Evolutionary conservation across 2,329 filamentous ascomycete species (phyloP).

Genomic region (Leptographium flavum): DNA sequence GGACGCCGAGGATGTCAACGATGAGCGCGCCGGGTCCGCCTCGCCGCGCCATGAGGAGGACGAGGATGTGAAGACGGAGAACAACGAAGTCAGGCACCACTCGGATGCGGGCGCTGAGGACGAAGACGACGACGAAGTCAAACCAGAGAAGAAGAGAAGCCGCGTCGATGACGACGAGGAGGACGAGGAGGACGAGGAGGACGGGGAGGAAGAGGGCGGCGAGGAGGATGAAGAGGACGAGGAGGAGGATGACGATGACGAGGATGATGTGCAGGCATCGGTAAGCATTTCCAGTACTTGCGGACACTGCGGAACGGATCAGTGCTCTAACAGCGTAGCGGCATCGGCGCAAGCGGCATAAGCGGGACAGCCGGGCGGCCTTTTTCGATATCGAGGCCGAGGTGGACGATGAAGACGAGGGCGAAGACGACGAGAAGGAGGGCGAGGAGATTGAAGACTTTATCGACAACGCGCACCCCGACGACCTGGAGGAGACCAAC

Average conservation of each 20-base stretch:
- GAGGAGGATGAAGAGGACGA: slow-evolving; percentile 23
- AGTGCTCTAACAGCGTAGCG: slow-evolving; percentile 24
- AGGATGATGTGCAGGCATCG: slow-evolving; percentile 30
- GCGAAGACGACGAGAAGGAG: slow-evolving; percentile 80
- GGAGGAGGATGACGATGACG: slow-evolving; percentile 27
- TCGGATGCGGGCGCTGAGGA: slow-evolving; percentile 21
- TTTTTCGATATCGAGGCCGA: slow-evolving; percentile 98
- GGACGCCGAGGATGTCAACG: slow-evolving; percentile 47
- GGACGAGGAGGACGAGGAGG: slow-evolving; percentile 22
- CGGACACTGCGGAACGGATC: too few species aligned
- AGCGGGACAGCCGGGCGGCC: slow-evolving; percentile 54
- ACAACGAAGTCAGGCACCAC: slow-evolving; percentile 1
- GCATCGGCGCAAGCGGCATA: slow-evolving; percentile 69
- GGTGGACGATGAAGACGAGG: slow-evolving; percentile 87
- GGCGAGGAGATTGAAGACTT: slow-evolving; percentile 71
- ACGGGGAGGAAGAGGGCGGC: too few species aligned
- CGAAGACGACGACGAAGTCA: slow-evolving; percentile 23
- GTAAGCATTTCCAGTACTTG: slow-evolving; percentile 10
- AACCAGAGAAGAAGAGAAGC: slow-evolving; percentile 6
- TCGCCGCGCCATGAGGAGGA: slow-evolving; percentile 12
- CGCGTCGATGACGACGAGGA: slow-evolving; percentile 4
- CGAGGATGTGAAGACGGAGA: slow-evolving; percentile 19
- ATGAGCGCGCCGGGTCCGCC: slow-evolving; percentile 11
- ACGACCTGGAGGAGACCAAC: slow-evolving; percentile 70
- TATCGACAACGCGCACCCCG: slow-evolving; percentile 79